Conservation (phyloP, 139 green algal species). For the Chlorella sp. region DNA sequence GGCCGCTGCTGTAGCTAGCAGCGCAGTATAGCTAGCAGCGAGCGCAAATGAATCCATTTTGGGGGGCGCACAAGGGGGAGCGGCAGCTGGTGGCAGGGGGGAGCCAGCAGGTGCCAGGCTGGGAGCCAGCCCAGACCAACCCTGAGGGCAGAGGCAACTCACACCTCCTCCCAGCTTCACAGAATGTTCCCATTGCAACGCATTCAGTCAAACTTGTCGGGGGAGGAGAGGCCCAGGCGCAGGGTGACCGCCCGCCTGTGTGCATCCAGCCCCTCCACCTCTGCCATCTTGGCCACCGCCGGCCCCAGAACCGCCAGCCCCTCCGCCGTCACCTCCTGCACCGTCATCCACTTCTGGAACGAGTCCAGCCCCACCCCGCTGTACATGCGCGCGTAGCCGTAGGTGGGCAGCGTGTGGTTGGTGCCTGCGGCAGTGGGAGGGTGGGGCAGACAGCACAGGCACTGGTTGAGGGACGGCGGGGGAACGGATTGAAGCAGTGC, state of each 20-base stretch:
- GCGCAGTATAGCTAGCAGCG: no score
- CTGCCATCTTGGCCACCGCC: conserved; percentile 94
- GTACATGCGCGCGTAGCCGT: conserved; percentile 99
- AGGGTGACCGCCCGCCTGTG: conserved; percentile 94
- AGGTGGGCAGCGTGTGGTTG: conserved; percentile 98
- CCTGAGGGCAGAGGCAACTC: no score
- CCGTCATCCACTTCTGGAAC: conserved; percentile 98
- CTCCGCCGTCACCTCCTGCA: conserved; percentile 85
- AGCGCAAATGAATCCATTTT: no score
- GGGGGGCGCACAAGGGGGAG: no score
- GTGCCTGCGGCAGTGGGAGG: conserved; percentile 68
- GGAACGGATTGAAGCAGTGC: no score
- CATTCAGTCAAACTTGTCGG: conserved; percentile 36
- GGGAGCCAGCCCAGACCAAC: no score
- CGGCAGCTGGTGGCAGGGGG: no score
- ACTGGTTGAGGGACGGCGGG: neutral
- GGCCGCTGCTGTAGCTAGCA: no score
- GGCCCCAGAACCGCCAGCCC: conserved; percentile 88
- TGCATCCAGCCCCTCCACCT: conserved; percentile 94
- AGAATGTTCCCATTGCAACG: no score
- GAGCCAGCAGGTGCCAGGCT: no score
- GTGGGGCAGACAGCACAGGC: neutral
- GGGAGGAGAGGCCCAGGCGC: conserved; percentile 65
- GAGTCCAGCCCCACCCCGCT: conserved; percentile 93
- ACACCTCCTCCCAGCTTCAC: no score